A percentile compares a stretch with the other conserved stretches of the same genome.
These are phyloP conservation scores for Penicillium paradoxum DNA, from an alignment of 495 filamentous ascomycete genomes.

Conservation along the genomic window DNA sequence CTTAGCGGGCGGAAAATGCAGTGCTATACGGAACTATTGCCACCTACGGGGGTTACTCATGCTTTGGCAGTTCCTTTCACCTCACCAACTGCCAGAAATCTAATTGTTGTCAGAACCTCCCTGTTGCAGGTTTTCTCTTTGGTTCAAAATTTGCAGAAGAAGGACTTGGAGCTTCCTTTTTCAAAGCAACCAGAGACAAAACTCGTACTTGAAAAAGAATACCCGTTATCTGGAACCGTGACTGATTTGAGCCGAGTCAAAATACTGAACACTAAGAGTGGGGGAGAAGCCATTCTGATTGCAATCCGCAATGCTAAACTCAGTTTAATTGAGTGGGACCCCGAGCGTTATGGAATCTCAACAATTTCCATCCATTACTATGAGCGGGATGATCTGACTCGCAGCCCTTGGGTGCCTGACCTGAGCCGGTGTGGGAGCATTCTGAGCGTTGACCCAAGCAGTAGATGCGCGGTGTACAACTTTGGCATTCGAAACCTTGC, in stretches of 20 bases:
- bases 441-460: conserved; percentile 83
- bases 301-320: conserved; percentile 87
- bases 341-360: conserved; percentile 64
- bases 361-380: conserved; percentile 98
- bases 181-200: conserved; percentile 49
- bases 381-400: conserved; percentile 80
- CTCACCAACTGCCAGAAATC: conserved; percentile 68
- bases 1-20: conserved; percentile 54
- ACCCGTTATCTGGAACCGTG: conserved; percentile 72
- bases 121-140: conserved; percentile 80
- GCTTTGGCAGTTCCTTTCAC: conserved; percentile 75
- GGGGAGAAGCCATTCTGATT: conserved; percentile 77
- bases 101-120: conserved; percentile 83
- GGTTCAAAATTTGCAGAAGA: conserved; percentile 28
- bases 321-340: conserved; percentile 92
- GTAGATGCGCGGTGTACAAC: conserved; percentile 86
- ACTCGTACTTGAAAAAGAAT: conserved; percentile 83
- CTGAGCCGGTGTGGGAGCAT: conserved; percentile 67
- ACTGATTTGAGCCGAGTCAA: conserved; percentile 76
- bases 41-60: conserved; percentile 89
- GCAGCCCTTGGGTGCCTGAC: conserved; percentile 68
- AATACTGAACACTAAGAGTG: conserved; percentile 61
- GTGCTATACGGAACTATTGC: conserved; percentile 85
- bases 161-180: conserved; percentile 43
- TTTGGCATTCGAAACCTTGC: conserved; percentile 86